These are phyloP conservation scores for Arthrobotrys iridis DNA, from an alignment of 2,329 filamentous ascomycete genomes.

Conservation along the genomic window DNA sequence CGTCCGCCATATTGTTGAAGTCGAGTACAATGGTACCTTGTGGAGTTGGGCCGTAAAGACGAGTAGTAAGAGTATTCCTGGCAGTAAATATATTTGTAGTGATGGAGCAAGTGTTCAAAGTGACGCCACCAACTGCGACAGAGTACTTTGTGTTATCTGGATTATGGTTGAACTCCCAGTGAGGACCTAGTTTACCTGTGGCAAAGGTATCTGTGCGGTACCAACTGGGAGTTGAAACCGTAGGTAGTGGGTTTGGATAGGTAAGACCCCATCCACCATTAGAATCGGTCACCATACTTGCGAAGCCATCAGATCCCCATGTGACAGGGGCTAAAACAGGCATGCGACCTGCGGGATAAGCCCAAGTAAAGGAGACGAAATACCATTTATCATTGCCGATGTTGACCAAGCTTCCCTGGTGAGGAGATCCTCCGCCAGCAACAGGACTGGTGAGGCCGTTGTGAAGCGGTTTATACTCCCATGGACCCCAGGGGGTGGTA, in stretches of 20 bases:
- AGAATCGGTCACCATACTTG: conserved; percentile 23
- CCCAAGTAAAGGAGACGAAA: conserved; percentile 69
- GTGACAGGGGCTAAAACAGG: conserved; percentile 69
- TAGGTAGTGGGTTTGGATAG: conserved; percentile 58
- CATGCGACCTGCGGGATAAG: conserved; percentile 69
- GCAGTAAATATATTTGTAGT: conserved; percentile 60
- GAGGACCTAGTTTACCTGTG: conserved; percentile 62
- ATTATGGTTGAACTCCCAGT: conserved; percentile 73
- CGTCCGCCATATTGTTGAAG: conserved; percentile 65
- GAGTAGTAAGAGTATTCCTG: conserved; percentile 66
- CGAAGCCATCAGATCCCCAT: conserved; percentile 60
- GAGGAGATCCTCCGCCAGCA: conserved; percentile 64
- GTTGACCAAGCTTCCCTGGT: conserved; percentile 69
- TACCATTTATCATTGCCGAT: conserved; percentile 68
- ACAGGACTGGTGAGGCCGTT: conserved; percentile 64
- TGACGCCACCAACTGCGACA: conserved; percentile 62
- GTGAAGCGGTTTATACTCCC: conserved; percentile 64
- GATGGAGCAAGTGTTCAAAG: conserved; percentile 20
- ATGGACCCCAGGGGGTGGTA: conserved; percentile 66
- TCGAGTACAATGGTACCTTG: conserved; percentile 66
- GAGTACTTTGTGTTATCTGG: conserved; percentile 66
- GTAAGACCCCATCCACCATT: conserved; percentile 20
- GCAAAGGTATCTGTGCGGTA: conserved; percentile 65
- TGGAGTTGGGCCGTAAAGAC: conserved; percentile 67
- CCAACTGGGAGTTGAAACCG: conserved; percentile 58